Evolutionary conservation across 495 filamentous ascomycete species (phyloP), one percentile per base, ranked within the genome.

Genomic region (Hyaloscypha variabilis): DNA sequence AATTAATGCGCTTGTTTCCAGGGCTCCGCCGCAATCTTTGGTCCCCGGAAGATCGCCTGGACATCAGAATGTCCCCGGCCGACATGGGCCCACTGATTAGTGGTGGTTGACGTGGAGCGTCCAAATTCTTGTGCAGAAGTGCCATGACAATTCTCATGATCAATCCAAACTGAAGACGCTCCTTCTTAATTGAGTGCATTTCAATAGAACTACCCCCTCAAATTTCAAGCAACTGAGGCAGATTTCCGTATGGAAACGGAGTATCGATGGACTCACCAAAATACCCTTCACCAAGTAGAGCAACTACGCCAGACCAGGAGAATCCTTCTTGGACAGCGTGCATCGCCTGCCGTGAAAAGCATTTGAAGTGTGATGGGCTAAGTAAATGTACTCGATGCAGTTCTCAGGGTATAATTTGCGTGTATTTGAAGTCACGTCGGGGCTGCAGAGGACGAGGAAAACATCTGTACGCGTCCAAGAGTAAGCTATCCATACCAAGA

Each of bases 321-420:
- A 14, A 46, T 46, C 17, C 39, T 19, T 17, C 10, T 4, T 46
- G 11, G 4, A 46, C 61, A 6, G 62, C 67, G 6, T 69, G 67
- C 39, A 39, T 69, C 10, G 8, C 19, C 17, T 69, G 67, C 31
- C 57, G 67, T 25, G 56, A 53, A 8, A 69, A 66, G 36, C 67
- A 69, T 28, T 52, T 69, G 11, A 69, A 69, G 46, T 69, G 67
- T 46, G 63, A 66, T 55, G 62, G 67, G 21, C 23, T 53, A 6
- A 63, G 24, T 19, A 63, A 58, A 1, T 69, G 67, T 42, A 58
- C 67, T 24, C 24, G 67, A 29, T 69, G 67, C 30, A 53, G 59
- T 19, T 1, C 63, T 5, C 51, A 69, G 24, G 42, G 28, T n/a
- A 31, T 62, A n/a, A 63, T 62, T 29, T 69, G 67, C 34, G 29